phyloP scores from a whole-genome alignment of 2,329 filamentous ascomycete species.

The Verticillium dahliae region DNA sequence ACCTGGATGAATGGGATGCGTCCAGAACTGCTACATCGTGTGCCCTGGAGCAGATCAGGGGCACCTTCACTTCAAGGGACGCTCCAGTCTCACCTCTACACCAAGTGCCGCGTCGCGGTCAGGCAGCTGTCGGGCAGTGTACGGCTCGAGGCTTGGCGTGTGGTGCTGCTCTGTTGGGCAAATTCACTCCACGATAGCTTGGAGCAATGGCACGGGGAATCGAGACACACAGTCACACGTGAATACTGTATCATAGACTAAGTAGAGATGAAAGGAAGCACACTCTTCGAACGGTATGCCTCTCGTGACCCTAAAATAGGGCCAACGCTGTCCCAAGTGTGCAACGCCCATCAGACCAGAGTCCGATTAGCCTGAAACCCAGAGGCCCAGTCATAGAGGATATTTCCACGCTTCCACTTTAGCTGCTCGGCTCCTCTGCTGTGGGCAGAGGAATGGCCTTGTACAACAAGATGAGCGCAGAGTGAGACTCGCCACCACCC shows the following conservation, averaged over 20 bases:
- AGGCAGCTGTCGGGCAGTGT: neutral
- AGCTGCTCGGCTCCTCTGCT: slow-evolving; percentile 35
- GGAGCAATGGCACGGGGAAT: neutral
- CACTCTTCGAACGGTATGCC: neutral
- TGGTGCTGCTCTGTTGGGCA: too few species aligned
- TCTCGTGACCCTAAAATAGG: neutral
- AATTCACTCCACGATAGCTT: neutral
- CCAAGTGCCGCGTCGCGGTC: neutral
- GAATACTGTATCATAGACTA: neutral
- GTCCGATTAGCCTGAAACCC: slow-evolving; percentile 9
- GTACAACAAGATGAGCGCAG: slow-evolving; percentile 75
- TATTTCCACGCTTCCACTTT: slow-evolving; percentile 15
- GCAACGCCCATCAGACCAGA: neutral
- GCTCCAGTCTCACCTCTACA: neutral
- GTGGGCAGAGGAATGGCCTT: slow-evolving; percentile 63
- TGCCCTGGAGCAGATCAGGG: neutral
- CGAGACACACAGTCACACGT: neutral
- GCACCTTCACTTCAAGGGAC: neutral
- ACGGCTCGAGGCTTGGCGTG: neutral
- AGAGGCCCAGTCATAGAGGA: neutral
- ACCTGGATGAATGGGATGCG: too few species aligned
- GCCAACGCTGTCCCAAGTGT: neutral
- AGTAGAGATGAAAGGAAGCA: neutral
- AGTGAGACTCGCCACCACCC: slow-evolving; percentile 84
- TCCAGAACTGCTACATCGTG: too few species aligned